These are phyloP conservation scores for Colletotrichum nymphaeae DNA, from an alignment of 2,329 filamentous ascomycete genomes.

Conservation along the genomic window DNA sequence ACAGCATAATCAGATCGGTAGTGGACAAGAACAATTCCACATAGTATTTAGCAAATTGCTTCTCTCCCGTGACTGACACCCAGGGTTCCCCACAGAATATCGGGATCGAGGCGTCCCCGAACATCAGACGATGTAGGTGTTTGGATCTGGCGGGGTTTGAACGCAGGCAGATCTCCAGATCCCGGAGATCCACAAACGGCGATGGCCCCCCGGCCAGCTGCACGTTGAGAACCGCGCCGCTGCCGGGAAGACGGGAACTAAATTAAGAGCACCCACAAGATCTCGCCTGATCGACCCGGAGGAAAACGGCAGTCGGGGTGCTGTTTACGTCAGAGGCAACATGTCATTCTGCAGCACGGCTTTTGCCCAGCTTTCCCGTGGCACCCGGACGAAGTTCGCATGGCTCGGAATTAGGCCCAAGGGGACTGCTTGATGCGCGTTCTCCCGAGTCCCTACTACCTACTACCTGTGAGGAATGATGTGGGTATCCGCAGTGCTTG, in stretches of 20 bases:
- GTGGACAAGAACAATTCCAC: not conserved
- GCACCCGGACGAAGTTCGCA: slow-evolving; percentile 24
- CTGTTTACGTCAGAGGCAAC: slow-evolving; percentile 9
- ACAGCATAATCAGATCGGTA: not conserved
- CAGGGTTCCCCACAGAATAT: not conserved
- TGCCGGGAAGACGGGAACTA: slow-evolving; percentile 26
- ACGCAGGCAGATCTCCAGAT: slow-evolving; percentile 13
- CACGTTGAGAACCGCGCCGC: not conserved
- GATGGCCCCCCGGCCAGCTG: not conserved
- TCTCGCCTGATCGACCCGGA: slow-evolving; percentile 15
- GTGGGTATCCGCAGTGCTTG: not conserved
- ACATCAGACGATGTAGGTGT: slow-evolving; percentile 23
- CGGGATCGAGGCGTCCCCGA: slow-evolving; percentile 15
- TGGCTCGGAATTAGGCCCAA: not conserved
- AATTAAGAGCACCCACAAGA: slow-evolving; percentile 7
- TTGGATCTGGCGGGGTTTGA: slow-evolving; percentile 25
- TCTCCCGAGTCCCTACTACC: not conserved
- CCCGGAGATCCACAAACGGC: slow-evolving; percentile 25
- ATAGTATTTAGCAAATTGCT: not conserved
- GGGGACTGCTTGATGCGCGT: not conserved
- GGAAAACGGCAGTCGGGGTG: slow-evolving; percentile 1
- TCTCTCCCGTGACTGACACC: not conserved
- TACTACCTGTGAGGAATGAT: too few relatives aligned
- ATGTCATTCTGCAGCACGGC: slow-evolving; percentile 23
- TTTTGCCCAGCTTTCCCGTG: slow-evolving; percentile 13